A percentile compares a stretch with the other conserved stretches of the same genome.
These are phyloP conservation scores for Pleodorina starrii DNA, from an alignment of 139 green algal genomes.

Conservation along the genomic window DNA sequence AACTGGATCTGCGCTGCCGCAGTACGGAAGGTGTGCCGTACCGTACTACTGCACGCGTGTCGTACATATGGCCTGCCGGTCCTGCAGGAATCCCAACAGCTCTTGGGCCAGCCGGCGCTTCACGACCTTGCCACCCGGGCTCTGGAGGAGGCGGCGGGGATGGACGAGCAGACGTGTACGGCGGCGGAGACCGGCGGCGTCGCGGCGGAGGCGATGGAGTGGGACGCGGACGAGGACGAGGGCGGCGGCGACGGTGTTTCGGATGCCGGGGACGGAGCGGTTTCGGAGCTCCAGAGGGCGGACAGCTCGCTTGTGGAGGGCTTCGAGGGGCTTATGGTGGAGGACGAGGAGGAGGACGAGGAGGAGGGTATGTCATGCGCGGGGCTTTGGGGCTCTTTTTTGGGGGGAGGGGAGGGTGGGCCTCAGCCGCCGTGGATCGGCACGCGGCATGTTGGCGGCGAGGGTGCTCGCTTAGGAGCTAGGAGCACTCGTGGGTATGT, in stretches of 20 bases:
- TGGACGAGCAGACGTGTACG: conserved; percentile 11
- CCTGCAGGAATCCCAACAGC: conserved; percentile 10
- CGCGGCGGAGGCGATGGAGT: neutral
- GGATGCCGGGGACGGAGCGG: neutral
- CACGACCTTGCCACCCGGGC: conserved; percentile 70
- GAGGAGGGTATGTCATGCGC: no score
- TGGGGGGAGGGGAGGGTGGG: no score
- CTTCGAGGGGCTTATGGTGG: conserved; percentile 42
- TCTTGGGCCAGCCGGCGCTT: conserved; percentile 70
- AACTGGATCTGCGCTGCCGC: no score
- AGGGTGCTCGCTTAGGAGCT: no score
- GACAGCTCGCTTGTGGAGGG: conserved; percentile 43
- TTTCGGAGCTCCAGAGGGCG: neutral
- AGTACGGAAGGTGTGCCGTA: no score
- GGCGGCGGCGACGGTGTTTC: neutral
- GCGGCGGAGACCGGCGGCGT: neutral
- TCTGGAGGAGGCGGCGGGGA: conserved; percentile 49
- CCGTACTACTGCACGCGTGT: no score
- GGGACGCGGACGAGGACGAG: neutral
- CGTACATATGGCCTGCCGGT: no score
- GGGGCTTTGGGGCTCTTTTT: no score
- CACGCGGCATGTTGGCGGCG: no score
- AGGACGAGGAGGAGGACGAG: conserved; percentile 17
- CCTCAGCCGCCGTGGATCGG: no score
- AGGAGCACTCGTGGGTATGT: no score